Evolutionary conservation across 345 rosid species (phyloP), one percentile per base, ranked within the genome.

Genomic region (Hibiscus mutabilis): DNA sequence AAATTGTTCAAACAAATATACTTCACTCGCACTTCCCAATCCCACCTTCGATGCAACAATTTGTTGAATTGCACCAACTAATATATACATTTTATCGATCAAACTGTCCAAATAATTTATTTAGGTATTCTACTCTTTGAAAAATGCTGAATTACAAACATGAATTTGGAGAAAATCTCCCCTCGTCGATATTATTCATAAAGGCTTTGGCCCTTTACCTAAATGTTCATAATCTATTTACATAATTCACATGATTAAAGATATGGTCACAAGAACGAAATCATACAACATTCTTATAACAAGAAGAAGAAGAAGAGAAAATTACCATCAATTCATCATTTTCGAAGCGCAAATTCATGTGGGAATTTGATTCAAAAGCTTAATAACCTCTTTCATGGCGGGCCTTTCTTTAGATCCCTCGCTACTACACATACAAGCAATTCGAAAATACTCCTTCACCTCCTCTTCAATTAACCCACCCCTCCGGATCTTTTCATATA

Each of bases 401-500:
- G 96, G 97, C 76, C 97, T 80, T 51, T 87, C 80, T 61, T 53
- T 76, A 18, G 72, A 56, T 0, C 57, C 37, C 71, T 84, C 91
- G 1, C 74, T 79, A 0, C 82, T 74, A 74, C 98, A 90, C 83
- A 66, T 4, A 25, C 76, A 69, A 3, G 97, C 97, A 55, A 92
- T 90, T 68, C 79, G 44, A 49, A 92, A 84, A 64, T 80, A 92
- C 73, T 86, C 88, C 49, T 74, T 68, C 9, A 90, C 88, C 0
- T 65, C 56, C 0, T 9, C 80, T 60, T 78, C 79, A 0, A 15
- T 72, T 49, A 80, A 51, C 1, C 73, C 86, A 16, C 78, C 82
- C 33, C 66, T 73, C 0, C 27, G 4, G 25, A 79, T 56, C 6
- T 74, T 74, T 0, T 70, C 44, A 44, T 82, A 88, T n/a, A 92